Conservation (phyloP, 257 asterid species). For the Solanum phureja region DNA sequence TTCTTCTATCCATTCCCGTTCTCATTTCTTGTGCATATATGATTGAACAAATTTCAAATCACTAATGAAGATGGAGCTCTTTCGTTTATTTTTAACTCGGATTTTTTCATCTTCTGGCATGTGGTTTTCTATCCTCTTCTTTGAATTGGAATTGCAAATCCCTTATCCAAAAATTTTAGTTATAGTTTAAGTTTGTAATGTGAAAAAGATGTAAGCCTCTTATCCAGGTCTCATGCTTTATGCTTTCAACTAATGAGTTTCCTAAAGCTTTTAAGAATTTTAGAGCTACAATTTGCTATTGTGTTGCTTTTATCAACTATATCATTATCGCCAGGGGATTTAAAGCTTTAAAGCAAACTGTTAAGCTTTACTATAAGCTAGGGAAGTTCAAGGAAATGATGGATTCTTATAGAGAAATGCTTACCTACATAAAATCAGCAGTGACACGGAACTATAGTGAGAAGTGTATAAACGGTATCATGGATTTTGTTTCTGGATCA, state of each 20-base stretch:
- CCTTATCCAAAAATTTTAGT: no score
- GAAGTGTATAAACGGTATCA: slow-evolving; percentile 84
- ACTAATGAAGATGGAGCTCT: no score
- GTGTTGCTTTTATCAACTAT: not conserved
- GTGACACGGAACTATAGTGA: slow-evolving; percentile 98
- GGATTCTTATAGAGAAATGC: slow-evolving; percentile 92
- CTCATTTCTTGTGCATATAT: no score
- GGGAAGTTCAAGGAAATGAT: slow-evolving; percentile 92
- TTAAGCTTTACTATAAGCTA: slow-evolving; percentile 82
- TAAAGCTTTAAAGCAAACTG: slow-evolving; percentile 96
- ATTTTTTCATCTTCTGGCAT: no score
- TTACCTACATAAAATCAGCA: slow-evolving; percentile 85
- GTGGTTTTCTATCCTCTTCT: no score
- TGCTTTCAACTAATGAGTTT: not conserved
- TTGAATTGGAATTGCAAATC: no score
- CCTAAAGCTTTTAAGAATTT: not conserved
- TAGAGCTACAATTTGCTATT: slow-evolving; percentile 7
- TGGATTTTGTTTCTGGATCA: slow-evolving; percentile 96
- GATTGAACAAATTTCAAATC: no score
- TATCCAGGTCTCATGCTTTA: no score
- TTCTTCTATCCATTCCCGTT: no score
- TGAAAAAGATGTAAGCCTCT: no score
- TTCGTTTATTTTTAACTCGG: no score
- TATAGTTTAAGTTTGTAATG: no score
- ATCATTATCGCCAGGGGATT: slow-evolving; percentile 63